Base-by-base conservation (phyloP, 2,329 filamentous ascomycete genomes). In the Penicillium freii region DNA sequence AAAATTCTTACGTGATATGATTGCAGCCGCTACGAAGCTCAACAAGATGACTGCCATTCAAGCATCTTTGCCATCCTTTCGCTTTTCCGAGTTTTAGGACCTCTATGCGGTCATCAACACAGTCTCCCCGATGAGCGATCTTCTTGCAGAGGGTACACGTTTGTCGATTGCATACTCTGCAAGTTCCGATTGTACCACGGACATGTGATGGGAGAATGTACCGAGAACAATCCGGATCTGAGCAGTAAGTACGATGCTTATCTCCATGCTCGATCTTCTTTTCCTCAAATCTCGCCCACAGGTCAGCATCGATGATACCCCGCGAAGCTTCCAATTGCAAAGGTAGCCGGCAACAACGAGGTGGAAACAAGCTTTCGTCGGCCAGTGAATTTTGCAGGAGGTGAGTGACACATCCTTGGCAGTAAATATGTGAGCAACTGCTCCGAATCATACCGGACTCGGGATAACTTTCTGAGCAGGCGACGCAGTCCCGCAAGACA, bases 31-130 rank as follows among this genome's bases (percentile, higher is more conserved):
- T 52, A 7, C 51, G 54, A 17, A 75, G 57, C 55, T 74, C 71
- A 17, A 75, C 62, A 15, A 74, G 81, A 39, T 83, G 80, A 62
- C 82, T 84, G 75, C 92, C 96, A 61, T 81, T 86, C 69, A 86
- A 87, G 72, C 91, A 96, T 46, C 85, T 81, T 71, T 90, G 87
- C 87, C 88, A 92, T 25, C 88, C 88, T 51, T 87, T 80, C 27
- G 86, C 79, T 63, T 86, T 84, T 7, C 87, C 87, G 57, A 88
- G 80, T 50, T 84, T 81, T 4, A 91, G 76, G n/a, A 72, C 48
- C 17, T 66, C 65, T 43, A 70, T 61, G n/a, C 64, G 45, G 36
- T 70, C 65, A 2, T 68, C 50, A 2, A 63, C 65, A 47, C 71
- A 75, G 34, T 66, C 57, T 7, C 62, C 52, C 1, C 23, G 33